phyloP scores from a whole-genome alignment of 2,329 filamentous ascomycete genomes.

The Aspergillus chevalieri region DNA sequence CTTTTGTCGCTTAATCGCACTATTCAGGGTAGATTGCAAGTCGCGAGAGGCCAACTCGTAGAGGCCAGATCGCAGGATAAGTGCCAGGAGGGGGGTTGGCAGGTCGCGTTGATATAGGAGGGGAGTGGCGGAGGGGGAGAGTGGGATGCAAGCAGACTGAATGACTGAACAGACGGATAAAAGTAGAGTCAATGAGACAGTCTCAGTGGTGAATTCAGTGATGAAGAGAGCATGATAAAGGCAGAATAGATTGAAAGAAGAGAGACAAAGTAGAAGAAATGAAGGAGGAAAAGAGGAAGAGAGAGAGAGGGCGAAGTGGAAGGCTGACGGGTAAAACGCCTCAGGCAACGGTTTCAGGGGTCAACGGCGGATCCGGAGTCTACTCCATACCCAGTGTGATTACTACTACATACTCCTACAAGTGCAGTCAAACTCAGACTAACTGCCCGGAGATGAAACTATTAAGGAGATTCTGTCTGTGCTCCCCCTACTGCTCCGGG shows the following conservation, averaged over 20 bases:
- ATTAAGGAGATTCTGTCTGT: too few relatives aligned
- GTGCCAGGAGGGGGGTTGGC: conserved; percentile 1
- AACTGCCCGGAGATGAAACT: too few relatives aligned
- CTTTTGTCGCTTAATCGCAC: too few relatives aligned
- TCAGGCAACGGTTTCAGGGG: conserved; percentile 13
- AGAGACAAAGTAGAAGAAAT: not conserved
- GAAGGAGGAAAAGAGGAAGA: conserved; percentile 5
- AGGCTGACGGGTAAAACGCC: conserved; percentile 1
- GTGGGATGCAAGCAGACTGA: not conserved
- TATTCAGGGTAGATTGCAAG: too few relatives aligned
- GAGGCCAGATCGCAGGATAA: not conserved
- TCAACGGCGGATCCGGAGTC: conserved; percentile 1
- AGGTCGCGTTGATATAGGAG: not conserved
- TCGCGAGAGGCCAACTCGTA: not conserved
- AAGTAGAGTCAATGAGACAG: not conserved
- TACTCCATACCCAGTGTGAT: too few relatives aligned
- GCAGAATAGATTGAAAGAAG: not conserved
- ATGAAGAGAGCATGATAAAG: conserved; percentile 1
- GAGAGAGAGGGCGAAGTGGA: conserved; percentile 2
- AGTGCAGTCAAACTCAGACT: too few relatives aligned
- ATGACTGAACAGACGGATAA: not conserved
- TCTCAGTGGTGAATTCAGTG: conserved; percentile 1
- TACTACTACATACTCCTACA: too few relatives aligned
- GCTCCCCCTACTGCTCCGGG: too few relatives aligned
- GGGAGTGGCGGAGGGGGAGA: not conserved